A percentile compares a stretch with the other conserved stretches of the same genome.
Evolutionary conservation across 441 rosid species (phyloP).

Genomic region (Arabidopsis lyrata): DNA sequence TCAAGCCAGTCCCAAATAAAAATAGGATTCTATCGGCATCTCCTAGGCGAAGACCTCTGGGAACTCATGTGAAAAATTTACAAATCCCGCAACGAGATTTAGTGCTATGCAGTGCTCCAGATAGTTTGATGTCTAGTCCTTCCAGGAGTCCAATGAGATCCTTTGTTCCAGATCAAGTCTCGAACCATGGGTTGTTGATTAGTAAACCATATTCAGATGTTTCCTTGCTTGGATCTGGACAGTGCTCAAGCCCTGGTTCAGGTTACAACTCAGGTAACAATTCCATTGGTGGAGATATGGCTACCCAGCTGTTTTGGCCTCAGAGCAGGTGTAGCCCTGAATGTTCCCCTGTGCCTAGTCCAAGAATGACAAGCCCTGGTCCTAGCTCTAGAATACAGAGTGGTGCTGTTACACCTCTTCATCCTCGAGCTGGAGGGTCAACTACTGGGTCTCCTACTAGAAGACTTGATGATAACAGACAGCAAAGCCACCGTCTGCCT

Average conservation of each 20-base stretch:
- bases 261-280: conserved; percentile 95
- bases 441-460: conserved; percentile 65
- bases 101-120: conserved; percentile 80
- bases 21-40: conserved; percentile 60
- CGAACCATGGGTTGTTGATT: conserved; percentile 63
- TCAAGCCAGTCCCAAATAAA: conserved; percentile 63
- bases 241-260: conserved; percentile 97
- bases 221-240: conserved; percentile 75
- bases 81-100: conserved; percentile 68
- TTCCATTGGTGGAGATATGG: conserved; percentile 93
- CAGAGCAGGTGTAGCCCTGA: conserved; percentile 96
- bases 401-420: conserved; percentile 91
- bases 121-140: conserved; percentile 98
- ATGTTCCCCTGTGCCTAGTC: conserved; percentile 94
- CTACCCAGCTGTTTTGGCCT: conserved; percentile 90
- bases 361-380: conserved; percentile 94
- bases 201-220: conserved; percentile 68
- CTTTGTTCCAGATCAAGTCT: conserved; percentile 65
- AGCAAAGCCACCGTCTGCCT: conserved; percentile 81
- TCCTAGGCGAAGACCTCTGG: conserved; percentile 62
- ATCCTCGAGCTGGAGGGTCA: conserved; percentile 78
- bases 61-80: conserved; percentile 66
- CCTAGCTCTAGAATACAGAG: conserved; percentile 92
- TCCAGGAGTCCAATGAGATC: conserved; percentile 93
- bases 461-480: conserved; percentile 72